Evolutionary conservation across 371 early-diverging fungal species (phyloP), one percentile per base, ranked within the genome.

Genomic region (Rhizopus arrhizus): DNA sequence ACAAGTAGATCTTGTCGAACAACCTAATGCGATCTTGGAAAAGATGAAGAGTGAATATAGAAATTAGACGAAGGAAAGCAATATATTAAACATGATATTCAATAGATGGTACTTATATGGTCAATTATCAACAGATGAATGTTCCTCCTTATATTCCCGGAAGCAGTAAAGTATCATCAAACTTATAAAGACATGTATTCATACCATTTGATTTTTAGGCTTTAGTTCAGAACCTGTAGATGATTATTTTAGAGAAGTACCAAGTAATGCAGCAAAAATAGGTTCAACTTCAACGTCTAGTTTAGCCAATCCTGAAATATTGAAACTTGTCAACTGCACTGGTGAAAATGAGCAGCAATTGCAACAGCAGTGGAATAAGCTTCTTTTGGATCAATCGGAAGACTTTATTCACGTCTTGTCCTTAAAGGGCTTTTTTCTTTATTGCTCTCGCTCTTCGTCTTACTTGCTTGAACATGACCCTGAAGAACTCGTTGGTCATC

Each of bases 1-100:
- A 51, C 89, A 89, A 66, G 82, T 87, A 2, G 89, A 89, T 61
- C 60, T 89, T 34, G 85, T 89, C 2, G 86, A 85, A 41, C 89
- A 89, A 57, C 88, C 89, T 31, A 82, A 88, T 62, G 81, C 83
- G 8, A 88, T 89, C 56, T 64, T 89, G 34, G 74, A 79, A 29
- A 80, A 80, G 43, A 79, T 85, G 83, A 75, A 74, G 53, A 67
- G 74, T 74, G 64, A 53, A 8, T 9, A 36, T 16, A n/a, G 12
- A 49, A 10, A 33, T 41, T 33, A 8, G 9, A 22, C 22, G 28
- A 49, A 58, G 33, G 13, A 46, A 48, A 13, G 41, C 4, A 38
- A 28, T 8, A 10, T 53, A 15, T 3, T 16, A 29, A 29, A 56
- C 5, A 15, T 43, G 6, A 6, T 38, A 38, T 2, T n/a, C 22